These are phyloP conservation scores for Kodamaea plutei DNA, from an alignment of 1,139 yeast species.

Conservation along the genomic window DNA sequence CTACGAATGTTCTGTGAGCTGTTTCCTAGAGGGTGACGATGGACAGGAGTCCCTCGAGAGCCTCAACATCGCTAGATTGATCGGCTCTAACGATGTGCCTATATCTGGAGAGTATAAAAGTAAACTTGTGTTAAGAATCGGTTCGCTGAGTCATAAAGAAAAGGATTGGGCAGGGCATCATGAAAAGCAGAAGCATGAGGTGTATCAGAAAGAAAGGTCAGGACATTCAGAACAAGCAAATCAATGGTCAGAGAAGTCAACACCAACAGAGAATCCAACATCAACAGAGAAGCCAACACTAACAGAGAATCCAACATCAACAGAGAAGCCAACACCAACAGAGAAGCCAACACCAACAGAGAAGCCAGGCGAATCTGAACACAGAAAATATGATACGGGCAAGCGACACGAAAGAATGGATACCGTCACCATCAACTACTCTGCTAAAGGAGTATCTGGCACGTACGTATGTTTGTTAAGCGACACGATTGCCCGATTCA, in stretches of 20 bases:
- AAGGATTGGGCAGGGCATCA: neutral
- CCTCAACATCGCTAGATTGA: neutral
- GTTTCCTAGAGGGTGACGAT: neutral
- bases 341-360: too few relatives aligned
- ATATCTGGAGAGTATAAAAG: neutral
- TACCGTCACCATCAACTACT: neutral
- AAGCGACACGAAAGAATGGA: neutral
- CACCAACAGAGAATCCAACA: too few relatives aligned
- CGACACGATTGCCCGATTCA: neutral
- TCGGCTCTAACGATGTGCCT: too few relatives aligned
- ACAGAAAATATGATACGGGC: too few relatives aligned
- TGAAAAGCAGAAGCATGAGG: neutral
- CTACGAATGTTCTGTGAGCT: constrained; percentile 1
- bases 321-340: too few relatives aligned
- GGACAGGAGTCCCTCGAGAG: neutral
- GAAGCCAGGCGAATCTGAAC: too few relatives aligned
- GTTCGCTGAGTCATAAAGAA: too few relatives aligned
- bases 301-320: too few relatives aligned
- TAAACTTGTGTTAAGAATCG: neutral
- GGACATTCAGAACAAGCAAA: too few relatives aligned
- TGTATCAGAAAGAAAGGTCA: neutral
- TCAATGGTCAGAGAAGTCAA: too few relatives aligned
- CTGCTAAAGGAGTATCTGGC: neutral
- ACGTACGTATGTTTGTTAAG: neutral
- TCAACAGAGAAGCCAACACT: too few relatives aligned